These are phyloP conservation scores for Viridothelium virens DNA, from an alignment of 495 filamentous ascomycete species.

Conservation along the genomic window DNA sequence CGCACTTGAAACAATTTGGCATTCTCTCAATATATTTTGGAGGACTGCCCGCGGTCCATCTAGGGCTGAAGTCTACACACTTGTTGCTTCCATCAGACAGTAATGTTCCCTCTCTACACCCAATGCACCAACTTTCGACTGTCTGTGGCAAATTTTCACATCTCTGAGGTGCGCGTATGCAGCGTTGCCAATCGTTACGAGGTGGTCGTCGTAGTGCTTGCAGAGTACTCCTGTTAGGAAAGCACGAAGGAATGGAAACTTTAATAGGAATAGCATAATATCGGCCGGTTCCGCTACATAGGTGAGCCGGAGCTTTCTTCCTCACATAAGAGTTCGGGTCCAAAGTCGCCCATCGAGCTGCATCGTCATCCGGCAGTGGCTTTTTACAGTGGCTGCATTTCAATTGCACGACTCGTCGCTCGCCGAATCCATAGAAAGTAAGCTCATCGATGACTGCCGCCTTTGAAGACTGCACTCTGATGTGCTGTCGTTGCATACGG, in stretches of 20 bases:
- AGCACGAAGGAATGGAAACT: neutral
- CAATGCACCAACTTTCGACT: conserved; percentile 1
- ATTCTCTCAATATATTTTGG: neutral
- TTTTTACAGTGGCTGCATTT: neutral
- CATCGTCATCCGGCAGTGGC: neutral
- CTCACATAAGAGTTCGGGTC: neutral
- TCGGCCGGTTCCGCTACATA: neutral
- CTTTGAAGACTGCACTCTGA: neutral
- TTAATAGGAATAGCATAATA: neutral
- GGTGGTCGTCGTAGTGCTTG: neutral
- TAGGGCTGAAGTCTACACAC: neutral
- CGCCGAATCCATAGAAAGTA: conserved; percentile 1
- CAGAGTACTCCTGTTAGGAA: neutral
- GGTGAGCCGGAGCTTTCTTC: neutral
- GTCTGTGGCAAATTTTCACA: neutral
- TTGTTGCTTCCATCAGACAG: conserved; percentile 1
- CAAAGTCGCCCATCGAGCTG: neutral
- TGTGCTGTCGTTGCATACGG: neutral
- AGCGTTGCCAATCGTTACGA: conserved; percentile 1
- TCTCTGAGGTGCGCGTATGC: neutral
- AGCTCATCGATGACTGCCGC: neutral
- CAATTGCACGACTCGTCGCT: neutral
- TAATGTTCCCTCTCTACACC: neutral
- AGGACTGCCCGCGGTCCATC: neutral
- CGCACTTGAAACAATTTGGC: neutral